phyloP scores from a whole-genome alignment of 257 asterid genomes.

The Fraxinus americana region DNA sequence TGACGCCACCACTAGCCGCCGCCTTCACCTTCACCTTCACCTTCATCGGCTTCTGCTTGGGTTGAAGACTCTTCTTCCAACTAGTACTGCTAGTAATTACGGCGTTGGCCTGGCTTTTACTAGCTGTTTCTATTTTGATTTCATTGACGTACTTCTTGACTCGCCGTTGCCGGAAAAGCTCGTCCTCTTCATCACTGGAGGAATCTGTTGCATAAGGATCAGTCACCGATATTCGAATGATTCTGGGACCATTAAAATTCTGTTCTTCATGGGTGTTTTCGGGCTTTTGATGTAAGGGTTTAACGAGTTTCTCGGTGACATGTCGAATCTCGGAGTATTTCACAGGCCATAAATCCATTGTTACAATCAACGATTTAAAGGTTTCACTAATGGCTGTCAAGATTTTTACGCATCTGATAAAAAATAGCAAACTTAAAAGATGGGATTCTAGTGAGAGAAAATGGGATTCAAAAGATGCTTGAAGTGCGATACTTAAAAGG shows the following conservation, averaged over 20 bases:
- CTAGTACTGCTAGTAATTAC: background rate
- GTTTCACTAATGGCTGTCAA: background rate
- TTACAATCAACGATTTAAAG: background rate
- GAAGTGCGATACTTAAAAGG: background rate
- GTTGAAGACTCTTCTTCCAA: slow-evolving; percentile 28
- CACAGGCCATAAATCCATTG: slow-evolving; percentile 65
- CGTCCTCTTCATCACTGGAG: slow-evolving; percentile 67
- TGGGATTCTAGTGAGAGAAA: slow-evolving; percentile 19
- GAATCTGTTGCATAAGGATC: slow-evolving; percentile 92
- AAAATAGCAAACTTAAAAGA: slow-evolving; percentile 34
- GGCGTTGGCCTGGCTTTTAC: background rate
- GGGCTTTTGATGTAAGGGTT: slow-evolving; percentile 33
- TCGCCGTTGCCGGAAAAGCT: slow-evolving; percentile 45
- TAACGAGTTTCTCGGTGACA: slow-evolving; percentile 44
- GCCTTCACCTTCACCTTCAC: slow-evolving; percentile 25
- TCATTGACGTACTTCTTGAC: slow-evolving; percentile 61
- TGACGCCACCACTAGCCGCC: slow-evolving; percentile 19
- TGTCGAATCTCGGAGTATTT: slow-evolving; percentile 65
- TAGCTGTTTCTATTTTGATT: slow-evolving; percentile 41
- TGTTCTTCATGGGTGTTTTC: slow-evolving; percentile 17
- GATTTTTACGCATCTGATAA: background rate
- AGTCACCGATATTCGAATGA: slow-evolving; percentile 54
- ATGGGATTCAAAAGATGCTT: slow-evolving; percentile 5
- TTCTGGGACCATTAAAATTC: slow-evolving; percentile 21
- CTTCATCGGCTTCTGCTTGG: slow-evolving; percentile 32